phyloP scores from a whole-genome alignment of 257 asterid genomes.

The Henckelia pumila region DNA sequence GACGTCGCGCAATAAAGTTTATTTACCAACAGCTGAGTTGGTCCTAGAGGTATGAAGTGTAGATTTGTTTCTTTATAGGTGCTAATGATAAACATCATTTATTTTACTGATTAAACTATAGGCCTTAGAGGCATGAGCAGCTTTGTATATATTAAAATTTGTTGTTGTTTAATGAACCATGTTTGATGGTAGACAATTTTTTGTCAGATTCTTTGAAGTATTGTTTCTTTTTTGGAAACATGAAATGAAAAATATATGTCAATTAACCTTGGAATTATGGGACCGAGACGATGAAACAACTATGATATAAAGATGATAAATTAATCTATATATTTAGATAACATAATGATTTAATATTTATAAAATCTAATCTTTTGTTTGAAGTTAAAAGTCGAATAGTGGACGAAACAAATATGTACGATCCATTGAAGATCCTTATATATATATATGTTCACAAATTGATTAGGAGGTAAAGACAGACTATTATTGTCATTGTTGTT shows the following conservation, averaged over 20 bases:
- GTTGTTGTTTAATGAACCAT: background rate
- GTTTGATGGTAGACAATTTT: background rate
- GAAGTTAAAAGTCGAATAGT: too few relatives aligned
- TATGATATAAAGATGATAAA: too few relatives aligned
- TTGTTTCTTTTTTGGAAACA: background rate
- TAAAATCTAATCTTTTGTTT: too few relatives aligned
- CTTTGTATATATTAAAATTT: background rate
- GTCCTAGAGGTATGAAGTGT: constrained; percentile 16
- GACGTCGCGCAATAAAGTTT: constrained; percentile 27
- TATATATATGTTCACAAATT: too few relatives aligned
- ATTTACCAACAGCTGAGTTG: constrained; percentile 23
- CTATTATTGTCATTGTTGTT: too few relatives aligned
- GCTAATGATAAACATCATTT: constrained; percentile 6
- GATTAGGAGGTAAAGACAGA: too few relatives aligned
- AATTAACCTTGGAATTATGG: background rate
- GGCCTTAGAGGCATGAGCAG: background rate
- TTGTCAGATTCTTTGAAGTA: background rate
- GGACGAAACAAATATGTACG: too few relatives aligned
- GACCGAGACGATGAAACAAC: too few relatives aligned
- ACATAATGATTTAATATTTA: too few relatives aligned
- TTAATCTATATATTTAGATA: too few relatives aligned
- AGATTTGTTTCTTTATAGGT: constrained; percentile 8
- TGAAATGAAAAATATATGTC: background rate
- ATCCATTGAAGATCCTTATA: too few relatives aligned
- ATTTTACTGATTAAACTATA: background rate